phyloP scores from a whole-genome alignment of 768 basidiomycete genomes.

The Xerocomellus dryophilus region DNA sequence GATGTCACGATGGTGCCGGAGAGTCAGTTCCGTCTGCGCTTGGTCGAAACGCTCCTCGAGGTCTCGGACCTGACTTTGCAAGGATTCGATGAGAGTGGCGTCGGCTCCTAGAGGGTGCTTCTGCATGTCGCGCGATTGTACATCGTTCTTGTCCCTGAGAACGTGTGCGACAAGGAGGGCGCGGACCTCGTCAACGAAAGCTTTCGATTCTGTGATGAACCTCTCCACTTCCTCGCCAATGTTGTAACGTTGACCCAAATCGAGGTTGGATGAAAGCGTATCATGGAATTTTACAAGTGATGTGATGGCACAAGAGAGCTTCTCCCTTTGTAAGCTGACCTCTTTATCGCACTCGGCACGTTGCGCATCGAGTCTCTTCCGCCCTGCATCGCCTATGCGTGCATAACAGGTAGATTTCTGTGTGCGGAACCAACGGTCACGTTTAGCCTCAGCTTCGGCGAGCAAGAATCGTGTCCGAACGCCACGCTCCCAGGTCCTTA shows the following conservation, averaged over 20 bases:
- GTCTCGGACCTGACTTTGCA: slow-evolving; percentile 19
- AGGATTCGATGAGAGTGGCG: neutral
- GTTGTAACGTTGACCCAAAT: slow-evolving; percentile 29
- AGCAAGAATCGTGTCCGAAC: slow-evolving; percentile 27
- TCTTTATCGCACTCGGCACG: slow-evolving; percentile 29
- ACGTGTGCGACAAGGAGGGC: slow-evolving; percentile 22
- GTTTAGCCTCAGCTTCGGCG: slow-evolving; percentile 29
- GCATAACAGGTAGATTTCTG: slow-evolving; percentile 30
- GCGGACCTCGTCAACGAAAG: slow-evolving; percentile 25
- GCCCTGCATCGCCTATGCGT: slow-evolving; percentile 32
- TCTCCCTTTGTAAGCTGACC: slow-evolving; percentile 22
- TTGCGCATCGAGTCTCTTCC: slow-evolving; percentile 28
- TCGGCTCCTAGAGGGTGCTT: neutral
- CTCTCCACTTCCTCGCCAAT: slow-evolving; percentile 17
- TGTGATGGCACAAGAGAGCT: slow-evolving; percentile 22
- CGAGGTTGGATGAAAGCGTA: slow-evolving; percentile 19
- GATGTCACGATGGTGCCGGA: slow-evolving; percentile 20
- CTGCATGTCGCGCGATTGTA: neutral
- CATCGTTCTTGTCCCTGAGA: slow-evolving; percentile 14
- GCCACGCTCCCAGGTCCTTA: slow-evolving; percentile 31
- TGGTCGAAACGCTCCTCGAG: slow-evolving; percentile 33
- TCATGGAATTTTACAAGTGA: slow-evolving; percentile 25
- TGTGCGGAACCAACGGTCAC: slow-evolving; percentile 28
- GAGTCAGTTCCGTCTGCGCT: slow-evolving; percentile 29
- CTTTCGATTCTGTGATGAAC: slow-evolving; percentile 27